Evolutionary conservation across 306 rosid species (phyloP).

Genomic region (Medicago truncatula): MtrunA17r5.0-ANR NC_053045.1:37368501-37369000

Average conservation of each 20-base stretch:
- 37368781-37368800: conserved; percentile 18
- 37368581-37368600: conserved; percentile 30
- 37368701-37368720: conserved; percentile 92
- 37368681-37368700: conserved; percentile 97
- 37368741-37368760: conserved; percentile 26
- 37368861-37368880: conserved; percentile 7
- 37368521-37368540: conserved; percentile 27
- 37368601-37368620: conserved; percentile 65
- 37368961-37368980: conserved; percentile 10
- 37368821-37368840: conserved; percentile 12
- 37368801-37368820: conserved; percentile 18
- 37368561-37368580: background rate
- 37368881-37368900: background rate
- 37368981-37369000: conserved; percentile 16
- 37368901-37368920: background rate
- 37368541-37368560: conserved; percentile 4
- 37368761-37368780: conserved; percentile 16
- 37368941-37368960: background rate
- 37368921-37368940: background rate
- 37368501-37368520: conserved; percentile 4
- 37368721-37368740: conserved; percentile 19
- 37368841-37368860: conserved; percentile 19
- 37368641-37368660: conserved; percentile 84
- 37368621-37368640: conserved; percentile 88
- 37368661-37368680: conserved; percentile 90